Evolutionary conservation across 257 asterid genomes (phyloP).

Genomic region (Solanum infundibuliforme): DNA sequence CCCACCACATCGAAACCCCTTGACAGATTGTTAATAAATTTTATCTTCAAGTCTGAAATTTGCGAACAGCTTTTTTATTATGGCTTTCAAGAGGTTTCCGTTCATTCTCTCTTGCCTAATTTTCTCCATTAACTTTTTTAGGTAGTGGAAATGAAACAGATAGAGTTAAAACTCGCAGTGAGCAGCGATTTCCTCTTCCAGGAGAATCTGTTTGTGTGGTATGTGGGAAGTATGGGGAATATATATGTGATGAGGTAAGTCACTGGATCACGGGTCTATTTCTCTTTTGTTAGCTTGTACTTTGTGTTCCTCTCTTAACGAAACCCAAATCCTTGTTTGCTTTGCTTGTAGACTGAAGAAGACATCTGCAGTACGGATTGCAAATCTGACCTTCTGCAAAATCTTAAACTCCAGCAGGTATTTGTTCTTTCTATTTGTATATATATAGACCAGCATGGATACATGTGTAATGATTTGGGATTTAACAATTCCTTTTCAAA

Average conservation of each 20-base stretch:
- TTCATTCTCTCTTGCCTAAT: not conserved
- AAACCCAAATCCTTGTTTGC: slow-evolving; percentile 3
- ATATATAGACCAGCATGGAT: not conserved
- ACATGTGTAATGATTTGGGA: not conserved
- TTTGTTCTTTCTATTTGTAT: not conserved
- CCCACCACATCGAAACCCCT: not conserved
- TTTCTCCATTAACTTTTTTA: slow-evolving; percentile 14
- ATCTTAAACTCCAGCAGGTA: slow-evolving; percentile 40
- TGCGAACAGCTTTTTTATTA: not conserved
- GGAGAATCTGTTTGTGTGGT: slow-evolving; percentile 75
- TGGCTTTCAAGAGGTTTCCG: not conserved
- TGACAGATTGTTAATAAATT: not conserved
- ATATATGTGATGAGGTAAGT: slow-evolving; percentile 72
- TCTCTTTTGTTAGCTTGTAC: not conserved
- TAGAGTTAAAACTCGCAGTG: slow-evolving; percentile 39
- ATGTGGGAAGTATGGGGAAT: slow-evolving; percentile 85
- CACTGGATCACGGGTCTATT: slow-evolving; percentile 2
- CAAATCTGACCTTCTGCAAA: slow-evolving; percentile 55
- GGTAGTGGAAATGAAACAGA: slow-evolving; percentile 29
- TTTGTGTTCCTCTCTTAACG: not conserved
- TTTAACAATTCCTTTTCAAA: not conserved
- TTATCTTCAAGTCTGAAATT: not conserved
- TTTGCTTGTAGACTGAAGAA: slow-evolving; percentile 50
- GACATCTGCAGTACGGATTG: slow-evolving; percentile 86
- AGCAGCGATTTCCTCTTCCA: slow-evolving; percentile 73